These are phyloP conservation scores for Geotrichum macrosporum DNA, from an alignment of 1,139 yeast species.

Conservation along the genomic window DNA sequence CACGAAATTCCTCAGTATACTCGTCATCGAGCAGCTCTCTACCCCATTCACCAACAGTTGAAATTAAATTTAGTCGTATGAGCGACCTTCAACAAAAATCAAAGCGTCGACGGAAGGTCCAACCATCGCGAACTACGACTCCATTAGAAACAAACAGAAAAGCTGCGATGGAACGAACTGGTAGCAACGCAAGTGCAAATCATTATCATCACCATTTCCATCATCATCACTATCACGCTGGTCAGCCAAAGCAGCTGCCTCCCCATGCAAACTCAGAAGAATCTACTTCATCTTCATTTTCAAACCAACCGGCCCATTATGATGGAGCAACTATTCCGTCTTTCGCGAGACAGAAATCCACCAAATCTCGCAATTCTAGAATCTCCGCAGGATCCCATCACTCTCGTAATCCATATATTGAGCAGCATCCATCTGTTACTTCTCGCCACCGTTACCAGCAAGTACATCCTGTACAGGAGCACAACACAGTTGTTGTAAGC, in stretches of 20 bases:
- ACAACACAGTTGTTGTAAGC: not conserved
- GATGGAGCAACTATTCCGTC: no score
- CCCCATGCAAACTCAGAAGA: not conserved
- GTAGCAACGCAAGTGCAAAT: not conserved
- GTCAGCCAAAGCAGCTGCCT: no score
- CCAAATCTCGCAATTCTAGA: not conserved
- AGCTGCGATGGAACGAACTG: not conserved
- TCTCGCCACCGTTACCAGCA: not conserved
- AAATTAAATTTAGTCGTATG: not conserved
- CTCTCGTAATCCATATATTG: not conserved
- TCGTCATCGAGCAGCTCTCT: not conserved
- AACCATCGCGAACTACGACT: not conserved
- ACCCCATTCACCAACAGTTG: not conserved
- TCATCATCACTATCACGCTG: constrained; percentile 15
- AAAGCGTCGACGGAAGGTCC: constrained; percentile 9
- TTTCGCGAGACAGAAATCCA: no score
- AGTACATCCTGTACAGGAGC: not conserved
- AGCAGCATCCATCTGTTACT: not conserved
- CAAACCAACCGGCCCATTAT: constrained; percentile 8
- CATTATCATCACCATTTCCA: constrained; percentile 14
- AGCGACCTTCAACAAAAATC: not conserved
- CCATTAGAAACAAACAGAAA: not conserved
- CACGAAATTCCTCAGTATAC: not conserved
- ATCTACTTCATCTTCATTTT: constrained; percentile 6
- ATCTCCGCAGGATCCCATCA: not conserved